These are phyloP conservation scores for Pichia sp. DNA, from an alignment of 1,139 yeast genomes.

Conservation along the genomic window DNA sequence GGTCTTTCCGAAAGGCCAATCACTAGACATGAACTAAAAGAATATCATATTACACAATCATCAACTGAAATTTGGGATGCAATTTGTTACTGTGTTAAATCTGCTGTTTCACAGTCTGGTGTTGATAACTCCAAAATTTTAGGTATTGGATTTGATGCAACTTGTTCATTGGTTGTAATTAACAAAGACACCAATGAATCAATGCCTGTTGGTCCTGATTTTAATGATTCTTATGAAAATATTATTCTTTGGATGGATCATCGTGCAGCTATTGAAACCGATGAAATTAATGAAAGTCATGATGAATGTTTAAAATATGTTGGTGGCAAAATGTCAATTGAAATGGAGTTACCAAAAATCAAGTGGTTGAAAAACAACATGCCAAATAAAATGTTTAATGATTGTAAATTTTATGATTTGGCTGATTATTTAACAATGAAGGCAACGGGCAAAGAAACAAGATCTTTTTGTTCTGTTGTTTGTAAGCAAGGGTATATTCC, in stretches of 20 bases:
- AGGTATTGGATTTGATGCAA: conserved; percentile 96
- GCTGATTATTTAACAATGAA: conserved; percentile 86
- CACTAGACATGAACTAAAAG: conserved; percentile 66
- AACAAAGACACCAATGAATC: conserved; percentile 62
- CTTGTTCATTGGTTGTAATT: conserved; percentile 86
- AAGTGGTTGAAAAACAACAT: conserved; percentile 90
- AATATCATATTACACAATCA: conserved; percentile 73
- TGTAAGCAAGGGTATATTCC: conserved; percentile 97
- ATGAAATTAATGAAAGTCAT: conserved; percentile 68
- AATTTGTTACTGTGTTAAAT: conserved; percentile 73
- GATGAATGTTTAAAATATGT: conserved; percentile 82
- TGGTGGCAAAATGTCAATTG: conserved; percentile 96
- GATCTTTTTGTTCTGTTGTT: conserved; percentile 84
- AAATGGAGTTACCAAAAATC: conserved; percentile 96
- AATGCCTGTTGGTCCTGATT: conserved; percentile 89
- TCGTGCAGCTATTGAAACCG: conserved; percentile 84
- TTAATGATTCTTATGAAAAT: conserved; percentile 63
- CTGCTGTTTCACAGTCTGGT: conserved; percentile 66
- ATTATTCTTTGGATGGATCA: conserved; percentile 98
- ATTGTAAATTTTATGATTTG: conserved; percentile 83
- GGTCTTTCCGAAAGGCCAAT: conserved; percentile 78
- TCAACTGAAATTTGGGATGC: conserved; percentile 92
- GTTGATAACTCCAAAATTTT: conserved; percentile 59
- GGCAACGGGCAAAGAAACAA: conserved; percentile 80
- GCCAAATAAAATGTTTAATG: conserved; percentile 53